phyloP scores from a whole-genome alignment of 2,329 filamentous ascomycete genomes.

The Aspergillus hiratsukae region DNA sequence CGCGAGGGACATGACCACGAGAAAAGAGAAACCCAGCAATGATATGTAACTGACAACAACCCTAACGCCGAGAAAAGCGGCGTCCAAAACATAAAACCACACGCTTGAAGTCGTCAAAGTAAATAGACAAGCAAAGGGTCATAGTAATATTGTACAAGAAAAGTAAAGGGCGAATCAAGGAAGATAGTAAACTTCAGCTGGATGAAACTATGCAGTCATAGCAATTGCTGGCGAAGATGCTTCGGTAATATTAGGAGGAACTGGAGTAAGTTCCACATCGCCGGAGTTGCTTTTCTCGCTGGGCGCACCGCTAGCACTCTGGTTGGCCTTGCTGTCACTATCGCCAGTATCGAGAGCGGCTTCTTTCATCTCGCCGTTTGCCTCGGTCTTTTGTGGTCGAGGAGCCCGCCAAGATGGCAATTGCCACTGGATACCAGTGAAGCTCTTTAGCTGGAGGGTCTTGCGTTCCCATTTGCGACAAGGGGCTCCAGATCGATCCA shows the following conservation, averaged over 20 bases:
- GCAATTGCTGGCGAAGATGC: conserved; percentile 49
- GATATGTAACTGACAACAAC: neutral
- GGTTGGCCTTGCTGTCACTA: conserved; percentile 54
- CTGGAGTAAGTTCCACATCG: conserved; percentile 44
- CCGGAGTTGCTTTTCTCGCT: conserved; percentile 59
- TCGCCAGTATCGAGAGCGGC: conserved; percentile 53
- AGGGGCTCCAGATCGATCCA: conserved; percentile 86
- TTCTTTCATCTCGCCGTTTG: conserved; percentile 57
- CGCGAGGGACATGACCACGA: neutral
- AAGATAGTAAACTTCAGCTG: neutral
- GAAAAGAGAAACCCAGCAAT: neutral
- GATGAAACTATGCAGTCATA: conserved; percentile 31
- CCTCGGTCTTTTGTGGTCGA: conserved; percentile 39
- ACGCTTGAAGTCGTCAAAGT: conserved; percentile 2
- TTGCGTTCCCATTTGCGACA: conserved; percentile 89
- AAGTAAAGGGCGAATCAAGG: neutral
- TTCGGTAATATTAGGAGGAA: conserved; percentile 45
- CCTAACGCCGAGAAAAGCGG: conserved; percentile 3
- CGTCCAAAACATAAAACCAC: conserved; percentile 1
- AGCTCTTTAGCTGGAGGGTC: conserved; percentile 80
- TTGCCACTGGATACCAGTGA: conserved; percentile 81
- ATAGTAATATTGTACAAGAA: conserved; percentile 25
- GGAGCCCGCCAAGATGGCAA: conserved; percentile 74
- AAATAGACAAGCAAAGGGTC: conserved; percentile 5
- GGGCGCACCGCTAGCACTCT: conserved; percentile 51